Conservation (phyloP, 2,329 filamentous ascomycete species). For the Venturia pyrina region DNA sequence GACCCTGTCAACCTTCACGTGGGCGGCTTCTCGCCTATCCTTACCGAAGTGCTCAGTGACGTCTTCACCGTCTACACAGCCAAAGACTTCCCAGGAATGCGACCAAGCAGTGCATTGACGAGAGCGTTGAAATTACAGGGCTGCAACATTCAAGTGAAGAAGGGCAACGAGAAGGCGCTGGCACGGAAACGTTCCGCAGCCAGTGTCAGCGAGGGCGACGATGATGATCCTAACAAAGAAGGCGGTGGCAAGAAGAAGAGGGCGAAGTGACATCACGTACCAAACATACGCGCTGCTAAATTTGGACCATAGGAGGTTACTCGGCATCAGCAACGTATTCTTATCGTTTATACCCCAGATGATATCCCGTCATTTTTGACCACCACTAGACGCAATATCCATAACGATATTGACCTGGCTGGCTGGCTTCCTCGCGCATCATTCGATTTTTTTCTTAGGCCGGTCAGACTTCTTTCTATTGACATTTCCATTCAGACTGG, state of each 20-base stretch:
- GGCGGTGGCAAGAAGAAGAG: constrained; percentile 63
- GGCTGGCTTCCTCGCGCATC: neutral
- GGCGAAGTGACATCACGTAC: constrained; percentile 35
- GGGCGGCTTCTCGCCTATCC: constrained; percentile 39
- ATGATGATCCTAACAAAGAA: constrained; percentile 18
- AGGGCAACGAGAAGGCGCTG: constrained; percentile 59
- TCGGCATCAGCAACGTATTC: neutral
- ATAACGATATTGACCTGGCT: neutral
- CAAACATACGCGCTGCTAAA: neutral
- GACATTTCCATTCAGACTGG: neutral
- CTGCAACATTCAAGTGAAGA: constrained; percentile 77
- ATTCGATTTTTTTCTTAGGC: neutral
- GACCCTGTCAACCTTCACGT: constrained; percentile 50
- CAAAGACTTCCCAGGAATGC: constrained; percentile 80
- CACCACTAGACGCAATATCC: neutral
- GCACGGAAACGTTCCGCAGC: constrained; percentile 30
- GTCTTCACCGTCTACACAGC: constrained; percentile 74
- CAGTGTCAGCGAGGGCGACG: constrained; percentile 32
- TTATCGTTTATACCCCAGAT: constrained; percentile 2
- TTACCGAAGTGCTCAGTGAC: constrained; percentile 51
- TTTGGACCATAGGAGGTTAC: neutral
- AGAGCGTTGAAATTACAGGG: constrained; percentile 69
- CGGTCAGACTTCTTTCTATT: neutral
- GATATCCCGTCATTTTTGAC: constrained; percentile 1
- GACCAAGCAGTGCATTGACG: constrained; percentile 63